Evolutionary conservation across 1,284 basidiomycete species (phyloP).

Genomic region (Cryptococcus sp.): DNA sequence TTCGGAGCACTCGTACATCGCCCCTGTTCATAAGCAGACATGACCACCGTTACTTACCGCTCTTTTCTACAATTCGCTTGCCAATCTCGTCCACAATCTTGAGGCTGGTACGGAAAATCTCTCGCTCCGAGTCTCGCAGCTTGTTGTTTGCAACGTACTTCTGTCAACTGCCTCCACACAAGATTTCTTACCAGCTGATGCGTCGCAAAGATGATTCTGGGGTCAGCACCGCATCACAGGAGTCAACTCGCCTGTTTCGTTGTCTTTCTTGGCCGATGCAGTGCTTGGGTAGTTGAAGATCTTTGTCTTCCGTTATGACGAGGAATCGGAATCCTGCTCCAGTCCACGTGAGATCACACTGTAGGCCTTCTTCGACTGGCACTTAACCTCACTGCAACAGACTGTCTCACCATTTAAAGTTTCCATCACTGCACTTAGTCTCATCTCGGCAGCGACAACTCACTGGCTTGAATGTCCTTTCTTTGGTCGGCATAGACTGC

Average conservation of each 20-base stretch:
- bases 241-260: constrained; percentile 4
- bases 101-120: constrained; percentile 68
- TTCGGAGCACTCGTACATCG: constrained; percentile 79
- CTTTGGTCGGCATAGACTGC: not conserved
- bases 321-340: constrained; percentile 1
- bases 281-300: not conserved
- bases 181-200: constrained; percentile 71
- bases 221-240: not conserved
- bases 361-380: not conserved
- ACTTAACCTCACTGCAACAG: too few relatives aligned
- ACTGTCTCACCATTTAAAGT: too few relatives aligned
- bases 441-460: too few relatives aligned
- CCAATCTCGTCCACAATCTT: constrained; percentile 70
- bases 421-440: not conserved
- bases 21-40: constrained; percentile 42
- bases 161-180: too few relatives aligned
- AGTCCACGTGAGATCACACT: not conserved
- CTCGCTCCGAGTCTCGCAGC: constrained; percentile 31
- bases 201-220: constrained; percentile 57
- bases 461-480: not conserved
- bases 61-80: constrained; percentile 57
- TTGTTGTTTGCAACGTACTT: constrained; percentile 18
- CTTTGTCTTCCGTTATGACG: not conserved
- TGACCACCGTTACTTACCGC: constrained; percentile 45
- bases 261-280: constrained; percentile 6